phyloP scores from a whole-genome alignment of 495 filamentous ascomycete genomes.

The Hypoxylon rickii region DNA sequence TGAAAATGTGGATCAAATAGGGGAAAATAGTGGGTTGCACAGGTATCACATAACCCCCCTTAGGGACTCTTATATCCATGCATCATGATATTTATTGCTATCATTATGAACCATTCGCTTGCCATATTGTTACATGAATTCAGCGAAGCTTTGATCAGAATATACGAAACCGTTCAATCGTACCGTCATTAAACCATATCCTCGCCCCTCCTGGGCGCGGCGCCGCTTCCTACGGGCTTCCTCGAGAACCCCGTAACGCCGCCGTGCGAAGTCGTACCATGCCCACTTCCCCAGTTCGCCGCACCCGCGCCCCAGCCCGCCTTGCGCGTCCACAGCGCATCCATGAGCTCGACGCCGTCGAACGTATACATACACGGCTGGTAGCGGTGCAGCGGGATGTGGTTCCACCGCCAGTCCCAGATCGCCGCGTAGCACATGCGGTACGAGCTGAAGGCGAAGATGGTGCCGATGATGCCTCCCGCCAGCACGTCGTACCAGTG shows the following conservation, averaged over 20 bases:
- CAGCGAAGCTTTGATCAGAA: too few species aligned
- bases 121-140: too few species aligned
- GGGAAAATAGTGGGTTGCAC: too few species aligned
- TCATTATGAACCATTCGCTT: too few species aligned
- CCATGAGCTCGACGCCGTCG: slow-evolving; percentile 40
- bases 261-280: slow-evolving; percentile 3
- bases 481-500: slow-evolving; percentile 64
- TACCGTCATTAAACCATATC: slow-evolving; percentile 41
- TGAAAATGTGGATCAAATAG: too few species aligned
- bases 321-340: slow-evolving; percentile 49
- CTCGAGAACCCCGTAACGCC: slow-evolving; percentile 12
- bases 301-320: slow-evolving; percentile 50
- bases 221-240: slow-evolving; percentile 30
- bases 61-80: too few species aligned
- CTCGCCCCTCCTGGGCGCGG: slow-evolving; percentile 20
- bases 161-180: too few species aligned
- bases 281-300: not conserved
- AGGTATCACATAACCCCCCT: too few species aligned
- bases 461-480: slow-evolving; percentile 60
- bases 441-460: slow-evolving; percentile 61
- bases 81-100: too few species aligned
- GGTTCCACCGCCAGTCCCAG: slow-evolving; percentile 63
- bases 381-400: slow-evolving; percentile 52
- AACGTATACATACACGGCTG: slow-evolving; percentile 38
- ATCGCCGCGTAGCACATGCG: slow-evolving; percentile 61